Evolutionary conservation across 805 yeast genomes (phyloP), one percentile per base, ranked within the genome.

Genomic region (Candida chauliodis): DNA sequence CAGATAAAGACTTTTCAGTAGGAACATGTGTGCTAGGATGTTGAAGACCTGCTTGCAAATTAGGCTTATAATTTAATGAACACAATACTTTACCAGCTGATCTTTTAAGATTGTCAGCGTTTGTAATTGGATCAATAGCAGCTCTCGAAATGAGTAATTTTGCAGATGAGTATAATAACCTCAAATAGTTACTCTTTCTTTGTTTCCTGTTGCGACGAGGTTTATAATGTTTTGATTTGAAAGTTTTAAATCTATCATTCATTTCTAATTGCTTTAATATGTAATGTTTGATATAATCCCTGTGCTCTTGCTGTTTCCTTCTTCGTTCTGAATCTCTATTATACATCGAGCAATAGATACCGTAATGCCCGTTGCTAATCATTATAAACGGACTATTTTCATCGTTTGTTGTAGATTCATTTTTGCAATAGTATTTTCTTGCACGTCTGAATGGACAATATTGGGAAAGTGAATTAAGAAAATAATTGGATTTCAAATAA

Each of bases 341-440:
- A 48, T 59, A 64, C 34, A 68, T 58, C 5, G 69, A 55, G 40
- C 57, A 68, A 44, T 68, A 68, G 15, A 68, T 48, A 1, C 73
- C 74, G 44, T 66, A 68, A 40, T 68, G 74, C n/a, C 74, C 74
- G 16, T 47, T 42, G 36, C 53, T 58, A 13, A 66, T 61, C 11
- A 56, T 47, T 36, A 65, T 51, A 43, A 39, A 19, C 37, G 41
- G 16, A 21, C 30, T 36, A 2, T 20, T 14, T 17, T 23, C 21
- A 23, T 30, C 15, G 36, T 31, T 33, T 15, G 33, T 5, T 15
- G 29, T 17, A 5, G 34, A 21, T 10, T 32, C 18, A n/a, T 33
- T 34, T 19, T 26, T 34, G 17, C 18, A 35, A 20, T 24, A n/a
- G n/a, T 26, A 15, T 19, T 24, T 34, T 15, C 14, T 34, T 14